Evolutionary conservation across 2,329 filamentous ascomycete species (phyloP).

Genomic region (Cladophialophora carrionii): DNA sequence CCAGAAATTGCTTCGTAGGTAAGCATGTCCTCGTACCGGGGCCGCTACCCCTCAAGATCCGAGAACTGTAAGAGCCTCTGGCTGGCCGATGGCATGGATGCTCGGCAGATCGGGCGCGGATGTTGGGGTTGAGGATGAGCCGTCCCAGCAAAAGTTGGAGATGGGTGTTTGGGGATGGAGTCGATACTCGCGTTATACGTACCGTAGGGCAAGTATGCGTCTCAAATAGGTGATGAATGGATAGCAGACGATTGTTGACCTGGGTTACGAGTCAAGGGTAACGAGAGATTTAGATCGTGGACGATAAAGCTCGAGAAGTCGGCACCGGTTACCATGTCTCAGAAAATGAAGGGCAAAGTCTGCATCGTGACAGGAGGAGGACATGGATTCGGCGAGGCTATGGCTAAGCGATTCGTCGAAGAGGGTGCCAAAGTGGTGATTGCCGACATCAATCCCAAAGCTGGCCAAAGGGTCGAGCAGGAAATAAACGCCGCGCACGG

Average conservation of each 20-base stretch:
- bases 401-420: slow-evolving; percentile 66
- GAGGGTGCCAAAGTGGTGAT: slow-evolving; percentile 84
- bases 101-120: too few relatives aligned
- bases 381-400: slow-evolving; percentile 50
- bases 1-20: too few relatives aligned
- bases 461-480: slow-evolving; percentile 68
- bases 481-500: slow-evolving; percentile 62
- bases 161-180: too few relatives aligned
- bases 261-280: neutral
- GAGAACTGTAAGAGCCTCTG: too few relatives aligned
- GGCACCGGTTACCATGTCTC: slow-evolving; percentile 13
- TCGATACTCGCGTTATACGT: too few relatives aligned
- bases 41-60: too few relatives aligned
- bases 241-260: neutral
- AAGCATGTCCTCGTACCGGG: too few relatives aligned
- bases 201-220: too few relatives aligned
- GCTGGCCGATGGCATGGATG: too few relatives aligned
- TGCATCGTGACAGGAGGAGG: slow-evolving; percentile 42
- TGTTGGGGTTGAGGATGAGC: too few relatives aligned
- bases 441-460: slow-evolving; percentile 81
- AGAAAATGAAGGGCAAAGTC: slow-evolving; percentile 15
- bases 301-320: neutral
- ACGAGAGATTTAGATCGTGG: neutral
- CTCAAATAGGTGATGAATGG: too few relatives aligned
- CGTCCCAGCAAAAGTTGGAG: too few relatives aligned